phyloP scores from a whole-genome alignment of 495 filamentous ascomycete genomes.

The Neurospora africana region DNA sequence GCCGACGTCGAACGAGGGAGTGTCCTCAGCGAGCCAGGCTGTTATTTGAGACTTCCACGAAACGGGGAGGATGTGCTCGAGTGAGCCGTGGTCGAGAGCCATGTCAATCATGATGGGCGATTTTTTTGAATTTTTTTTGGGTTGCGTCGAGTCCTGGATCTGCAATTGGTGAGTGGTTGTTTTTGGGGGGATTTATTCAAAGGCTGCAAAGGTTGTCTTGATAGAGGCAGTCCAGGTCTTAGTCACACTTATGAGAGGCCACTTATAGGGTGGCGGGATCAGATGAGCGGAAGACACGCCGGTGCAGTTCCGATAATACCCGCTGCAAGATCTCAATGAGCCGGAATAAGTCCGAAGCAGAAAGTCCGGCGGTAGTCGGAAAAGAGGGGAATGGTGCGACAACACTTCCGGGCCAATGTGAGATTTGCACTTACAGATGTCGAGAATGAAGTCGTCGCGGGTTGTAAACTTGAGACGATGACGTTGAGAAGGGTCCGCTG shows the following conservation, averaged over 20 bases:
- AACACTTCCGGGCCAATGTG: background rate
- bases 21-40: constrained; percentile 88
- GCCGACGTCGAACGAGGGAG: constrained; percentile 91
- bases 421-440: background rate
- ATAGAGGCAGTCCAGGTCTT: background rate
- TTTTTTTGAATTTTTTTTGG: background rate
- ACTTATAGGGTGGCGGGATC: background rate
- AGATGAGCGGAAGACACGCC: background rate
- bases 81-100: constrained; percentile 53
- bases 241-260: background rate
- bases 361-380: background rate
- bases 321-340: background rate
- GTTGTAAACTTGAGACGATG: background rate
- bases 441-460: background rate
- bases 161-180: background rate
- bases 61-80: constrained; percentile 71
- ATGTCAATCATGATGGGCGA: constrained; percentile 23
- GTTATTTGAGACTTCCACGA: constrained; percentile 74
- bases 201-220: background rate
- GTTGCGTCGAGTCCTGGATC: background rate
- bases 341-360: background rate
- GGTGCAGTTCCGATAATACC: background rate
- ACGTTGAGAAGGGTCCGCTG: background rate
- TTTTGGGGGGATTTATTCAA: background rate
- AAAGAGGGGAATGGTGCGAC: background rate